Conservation (phyloP, 2,329 filamentous ascomycete species). For the Ceratocystis eucalypticola region DNA sequence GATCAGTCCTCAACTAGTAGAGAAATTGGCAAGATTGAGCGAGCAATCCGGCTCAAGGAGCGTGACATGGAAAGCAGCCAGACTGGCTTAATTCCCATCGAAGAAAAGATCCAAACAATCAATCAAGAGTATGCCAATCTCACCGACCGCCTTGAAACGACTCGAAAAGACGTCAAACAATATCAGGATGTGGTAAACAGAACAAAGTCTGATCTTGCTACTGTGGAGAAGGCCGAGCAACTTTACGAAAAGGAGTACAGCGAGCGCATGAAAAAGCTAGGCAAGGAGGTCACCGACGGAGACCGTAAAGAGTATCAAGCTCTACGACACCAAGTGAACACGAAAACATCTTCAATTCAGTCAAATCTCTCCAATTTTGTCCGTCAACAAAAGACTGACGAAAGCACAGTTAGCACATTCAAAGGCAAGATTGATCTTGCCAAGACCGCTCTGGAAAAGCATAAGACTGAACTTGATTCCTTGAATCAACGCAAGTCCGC, state of each 20-base stretch:
- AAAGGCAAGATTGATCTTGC: conserved; percentile 75
- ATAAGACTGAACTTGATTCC: conserved; percentile 55
- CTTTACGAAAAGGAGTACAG: conserved; percentile 82
- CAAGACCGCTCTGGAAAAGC: conserved; percentile 57
- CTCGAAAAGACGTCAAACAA: conserved; percentile 62
- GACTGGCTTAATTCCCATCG: conserved; percentile 73
- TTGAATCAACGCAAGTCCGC: conserved; percentile 55
- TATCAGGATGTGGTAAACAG: conserved; percentile 57
- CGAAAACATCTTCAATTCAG: conserved; percentile 67
- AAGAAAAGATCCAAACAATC: conserved; percentile 80
- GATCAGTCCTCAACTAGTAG: conserved; percentile 67
- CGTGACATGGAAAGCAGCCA: conserved; percentile 76
- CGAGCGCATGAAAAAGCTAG: conserved; percentile 72
- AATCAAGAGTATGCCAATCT: conserved; percentile 56
- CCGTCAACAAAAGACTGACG: conserved; percentile 80
- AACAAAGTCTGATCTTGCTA: conserved; percentile 64
- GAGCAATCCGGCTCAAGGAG: conserved; percentile 71
- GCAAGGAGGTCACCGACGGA: conserved; percentile 68
- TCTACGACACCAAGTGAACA: conserved; percentile 71
- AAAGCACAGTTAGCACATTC: conserved; percentile 77
- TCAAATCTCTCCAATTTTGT: conserved; percentile 73
- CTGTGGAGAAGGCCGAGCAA: conserved; percentile 78
- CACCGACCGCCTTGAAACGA: conserved; percentile 52
- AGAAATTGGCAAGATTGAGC: conserved; percentile 70
- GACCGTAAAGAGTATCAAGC: conserved; percentile 84